Conservation (phyloP, 2,329 filamentous ascomycete genomes). For the Fusarium phyllophilum region DNA sequence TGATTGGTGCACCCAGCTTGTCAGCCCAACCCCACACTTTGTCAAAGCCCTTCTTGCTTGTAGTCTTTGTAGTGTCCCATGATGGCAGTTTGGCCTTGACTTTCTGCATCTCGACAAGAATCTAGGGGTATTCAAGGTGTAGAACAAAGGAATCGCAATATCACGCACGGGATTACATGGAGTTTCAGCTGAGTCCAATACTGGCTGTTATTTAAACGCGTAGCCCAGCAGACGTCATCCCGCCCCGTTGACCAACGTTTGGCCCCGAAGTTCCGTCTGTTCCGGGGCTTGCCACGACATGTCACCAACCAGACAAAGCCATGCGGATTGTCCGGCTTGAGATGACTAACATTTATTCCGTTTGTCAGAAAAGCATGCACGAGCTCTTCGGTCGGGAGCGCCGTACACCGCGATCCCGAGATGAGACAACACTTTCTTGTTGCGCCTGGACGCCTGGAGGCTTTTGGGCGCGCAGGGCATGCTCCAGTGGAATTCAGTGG, state of each 20-base stretch:
- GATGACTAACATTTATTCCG: not conserved
- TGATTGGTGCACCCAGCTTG: conserved; percentile 76
- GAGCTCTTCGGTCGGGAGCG: not conserved
- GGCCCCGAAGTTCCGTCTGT: conserved; percentile 1
- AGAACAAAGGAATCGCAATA: not conserved
- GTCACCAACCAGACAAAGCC: not conserved
- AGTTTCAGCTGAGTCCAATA: not conserved
- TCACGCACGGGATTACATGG: not conserved
- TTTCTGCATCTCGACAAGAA: conserved; percentile 47
- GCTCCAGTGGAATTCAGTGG: not conserved
- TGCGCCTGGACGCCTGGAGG: not conserved
- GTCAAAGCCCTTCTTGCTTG: conserved; percentile 75
- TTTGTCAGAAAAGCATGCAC: too few species aligned
- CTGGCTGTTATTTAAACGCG: conserved; percentile 1
- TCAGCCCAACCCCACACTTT: conserved; percentile 69
- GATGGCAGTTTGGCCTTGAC: conserved; percentile 51
- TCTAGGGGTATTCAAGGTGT: rapidly evolving
- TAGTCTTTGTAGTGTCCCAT: conserved; percentile 65
- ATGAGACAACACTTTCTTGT: not conserved
- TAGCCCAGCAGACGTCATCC: conserved; percentile 21
- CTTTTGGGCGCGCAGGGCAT: not conserved
- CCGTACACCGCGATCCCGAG: not conserved
- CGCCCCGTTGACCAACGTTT: not conserved
- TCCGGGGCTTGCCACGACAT: conserved; percentile 9
- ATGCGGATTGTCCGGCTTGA: conserved; percentile 6